Evolutionary conservation across 2,329 filamentous ascomycete genomes (phyloP), one percentile per base, ranked within the genome.

Genomic region (Stenocarpella maydis): DNA sequence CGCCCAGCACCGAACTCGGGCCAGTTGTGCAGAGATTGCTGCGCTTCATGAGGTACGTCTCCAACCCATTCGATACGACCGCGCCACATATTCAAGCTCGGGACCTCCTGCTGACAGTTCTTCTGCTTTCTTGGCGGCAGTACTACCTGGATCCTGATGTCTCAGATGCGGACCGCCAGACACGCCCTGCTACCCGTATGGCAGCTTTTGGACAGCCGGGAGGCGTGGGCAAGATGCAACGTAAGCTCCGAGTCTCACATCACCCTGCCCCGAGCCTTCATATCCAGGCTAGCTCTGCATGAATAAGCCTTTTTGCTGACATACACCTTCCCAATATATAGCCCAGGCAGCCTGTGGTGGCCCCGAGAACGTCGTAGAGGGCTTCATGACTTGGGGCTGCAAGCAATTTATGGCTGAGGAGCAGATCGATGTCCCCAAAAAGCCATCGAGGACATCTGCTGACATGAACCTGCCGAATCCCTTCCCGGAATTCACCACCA

Each of bases 361-460:
- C 21, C 54, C 37, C 9, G 54, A 43, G 9, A 60, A 6, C 15
- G 37, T 60, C 5, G 37, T 14, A 15, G 54, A 43, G 1, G 54
- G 54, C 54, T 19, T n/a, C 37, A 60, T 60, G 37, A 60, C 54
- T 3, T 60, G 54, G 54, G 54, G 54, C 24, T 60, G 54, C 54
- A 60, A 60, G 37, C 54, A 43, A 17, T 60, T 60, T 37, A 43
- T 60, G 54, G 4, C 54, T 21, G 37, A 58, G 14, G 54, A 58
- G 54, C 24, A 26, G 54, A 43, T 58, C 54, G 43, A 58, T 17
- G 54, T 58, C 37, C 54, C 54, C 8, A 41, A 7, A 8, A 58
- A 58, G 54, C 54, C 54, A 4, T 3, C 54, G 21, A 58, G 54
- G 21, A 58, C 54, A 2, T 28, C 54, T 28, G 37, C 37, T 4